phyloP scores from a whole-genome alignment of 2,329 filamentous ascomycete species.

The Colletotrichum tropicale region DNA sequence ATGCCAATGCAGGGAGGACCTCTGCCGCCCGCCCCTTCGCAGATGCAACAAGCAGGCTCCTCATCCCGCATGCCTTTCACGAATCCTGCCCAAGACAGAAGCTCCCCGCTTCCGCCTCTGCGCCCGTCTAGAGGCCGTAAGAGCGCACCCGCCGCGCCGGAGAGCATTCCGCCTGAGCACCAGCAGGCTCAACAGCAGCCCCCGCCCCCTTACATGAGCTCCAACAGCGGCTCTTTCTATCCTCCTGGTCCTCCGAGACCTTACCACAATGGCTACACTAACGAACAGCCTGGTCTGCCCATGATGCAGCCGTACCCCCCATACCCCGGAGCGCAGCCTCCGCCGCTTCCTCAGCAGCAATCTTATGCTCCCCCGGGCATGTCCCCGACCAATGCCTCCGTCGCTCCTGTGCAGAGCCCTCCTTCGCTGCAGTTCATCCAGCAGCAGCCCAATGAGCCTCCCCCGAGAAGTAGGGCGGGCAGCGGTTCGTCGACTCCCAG shows the following conservation, averaged over 20 bases:
- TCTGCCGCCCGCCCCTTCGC: slow-evolving; percentile 1
- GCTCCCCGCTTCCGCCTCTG: slow-evolving; percentile 20
- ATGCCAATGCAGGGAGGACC: slow-evolving; percentile 9
- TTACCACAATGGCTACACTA: slow-evolving; percentile 17
- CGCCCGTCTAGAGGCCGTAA: slow-evolving; percentile 17
- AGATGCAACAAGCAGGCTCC: slow-evolving; percentile 5
- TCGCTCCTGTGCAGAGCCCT: slow-evolving; percentile 19
- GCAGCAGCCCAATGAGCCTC: slow-evolving; percentile 9
- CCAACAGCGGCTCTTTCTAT: slow-evolving; percentile 17
- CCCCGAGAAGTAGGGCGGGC: slow-evolving; percentile 16
- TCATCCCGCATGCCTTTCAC: slow-evolving; percentile 21
- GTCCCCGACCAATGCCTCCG: slow-evolving; percentile 15
- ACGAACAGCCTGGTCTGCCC: slow-evolving; percentile 11
- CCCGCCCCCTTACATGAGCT: slow-evolving; percentile 10
- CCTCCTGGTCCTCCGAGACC: slow-evolving; percentile 15
- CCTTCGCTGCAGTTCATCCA: slow-evolving; percentile 18
- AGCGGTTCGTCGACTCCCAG: slow-evolving; percentile 22
- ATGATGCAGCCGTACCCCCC: slow-evolving; percentile 11
- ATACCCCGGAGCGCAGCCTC: background rate
- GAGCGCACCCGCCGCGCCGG: background rate
- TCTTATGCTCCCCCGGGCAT: slow-evolving; percentile 11
- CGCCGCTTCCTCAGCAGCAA: background rate
- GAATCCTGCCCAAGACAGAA: slow-evolving; percentile 17
- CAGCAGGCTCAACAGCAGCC: slow-evolving; percentile 11
- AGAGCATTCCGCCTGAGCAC: background rate